Conservation (phyloP, 2,329 filamentous ascomycete species). For the Colletotrichum sp. region DNA sequence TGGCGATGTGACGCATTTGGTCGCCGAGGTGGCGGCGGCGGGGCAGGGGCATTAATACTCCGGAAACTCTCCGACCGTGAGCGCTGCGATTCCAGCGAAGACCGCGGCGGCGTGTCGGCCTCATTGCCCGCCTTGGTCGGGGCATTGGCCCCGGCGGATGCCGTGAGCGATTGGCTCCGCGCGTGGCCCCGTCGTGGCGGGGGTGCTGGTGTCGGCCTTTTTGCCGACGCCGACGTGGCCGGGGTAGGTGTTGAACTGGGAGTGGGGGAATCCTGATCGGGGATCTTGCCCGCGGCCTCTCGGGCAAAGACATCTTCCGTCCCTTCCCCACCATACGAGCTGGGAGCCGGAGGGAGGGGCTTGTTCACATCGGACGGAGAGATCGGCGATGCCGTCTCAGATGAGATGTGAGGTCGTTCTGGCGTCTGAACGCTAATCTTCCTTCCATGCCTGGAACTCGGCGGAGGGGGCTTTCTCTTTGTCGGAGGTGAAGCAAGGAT, state of each 20-base stretch:
- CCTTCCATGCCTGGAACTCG: constrained; percentile 78
- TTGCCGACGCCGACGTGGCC: constrained; percentile 37
- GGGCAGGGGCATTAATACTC: constrained; percentile 48
- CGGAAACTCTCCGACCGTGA: constrained; percentile 52
- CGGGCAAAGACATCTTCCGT: constrained; percentile 57
- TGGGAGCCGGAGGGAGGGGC: constrained; percentile 61
- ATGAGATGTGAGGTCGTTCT: constrained; percentile 20
- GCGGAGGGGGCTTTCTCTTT: constrained; percentile 74
- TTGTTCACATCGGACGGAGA: constrained; percentile 62
- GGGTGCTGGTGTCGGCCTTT: constrained; percentile 53
- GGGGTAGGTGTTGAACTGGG: constrained; percentile 32
- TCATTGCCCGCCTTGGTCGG: constrained; percentile 23
- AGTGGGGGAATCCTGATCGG: constrained; percentile 40
- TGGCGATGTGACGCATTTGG: constrained; percentile 42
- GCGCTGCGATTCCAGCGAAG: constrained; percentile 54
- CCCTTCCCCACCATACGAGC: constrained; percentile 50
- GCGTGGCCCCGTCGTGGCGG: constrained; percentile 54
- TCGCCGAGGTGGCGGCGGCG: constrained; percentile 57
- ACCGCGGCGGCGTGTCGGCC: constrained; percentile 47
- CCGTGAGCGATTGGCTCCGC: constrained; percentile 38
- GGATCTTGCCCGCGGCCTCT: constrained; percentile 56
- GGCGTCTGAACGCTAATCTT: constrained; percentile 59
- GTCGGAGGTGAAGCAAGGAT: constrained; percentile 40
- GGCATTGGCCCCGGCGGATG: constrained; percentile 19
- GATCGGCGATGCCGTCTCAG: constrained; percentile 25